Percentiles rank a stretch among this genome's conserved stretches.
Evolutionary conservation across 192 early-diverging fungal species (phyloP).

Genomic region (Coemansia asiatica): DNA sequence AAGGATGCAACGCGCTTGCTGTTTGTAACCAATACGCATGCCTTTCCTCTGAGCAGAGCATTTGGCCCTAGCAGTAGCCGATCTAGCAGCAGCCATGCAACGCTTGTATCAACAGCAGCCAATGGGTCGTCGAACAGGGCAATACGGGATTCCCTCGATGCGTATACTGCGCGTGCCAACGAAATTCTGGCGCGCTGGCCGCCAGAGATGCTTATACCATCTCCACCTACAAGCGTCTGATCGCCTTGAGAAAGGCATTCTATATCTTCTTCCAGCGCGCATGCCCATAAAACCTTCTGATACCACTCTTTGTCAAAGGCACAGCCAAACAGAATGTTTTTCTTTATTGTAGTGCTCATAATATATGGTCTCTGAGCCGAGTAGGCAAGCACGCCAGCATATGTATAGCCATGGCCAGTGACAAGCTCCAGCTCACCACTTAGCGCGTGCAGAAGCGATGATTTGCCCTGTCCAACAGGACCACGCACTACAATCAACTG

Average conservation of each 20-base stretch:
- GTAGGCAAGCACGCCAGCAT: slow-evolving; percentile 59
- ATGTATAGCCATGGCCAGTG: slow-evolving; percentile 23
- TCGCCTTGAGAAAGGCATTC: slow-evolving; percentile 47
- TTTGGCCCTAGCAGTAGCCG: slow-evolving; percentile 39
- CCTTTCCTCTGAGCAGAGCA: slow-evolving; percentile 61
- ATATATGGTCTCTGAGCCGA: slow-evolving; percentile 80
- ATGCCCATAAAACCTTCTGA: slow-evolving; percentile 51
- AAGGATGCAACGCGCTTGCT: background rate
- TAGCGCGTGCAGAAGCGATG: slow-evolving; percentile 59
- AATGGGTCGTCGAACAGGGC: slow-evolving; percentile 80
- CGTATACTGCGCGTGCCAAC: slow-evolving; percentile 73
- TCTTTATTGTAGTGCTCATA: slow-evolving; percentile 63
- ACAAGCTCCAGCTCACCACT: slow-evolving; percentile 49
- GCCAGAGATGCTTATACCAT: slow-evolving; percentile 50
- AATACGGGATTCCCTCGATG: slow-evolving; percentile 59
- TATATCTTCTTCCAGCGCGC: slow-evolving; percentile 58
- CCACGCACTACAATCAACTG: slow-evolving; percentile 56
- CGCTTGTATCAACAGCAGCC: slow-evolving; percentile 72
- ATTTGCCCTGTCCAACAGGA: slow-evolving; percentile 62
- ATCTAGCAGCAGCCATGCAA: slow-evolving; percentile 62
- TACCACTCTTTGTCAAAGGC: slow-evolving; percentile 49
- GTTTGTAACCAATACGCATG: slow-evolving; percentile 74
- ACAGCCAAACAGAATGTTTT: slow-evolving; percentile 68
- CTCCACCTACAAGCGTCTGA: slow-evolving; percentile 24
- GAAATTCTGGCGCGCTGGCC: slow-evolving; percentile 84